phyloP scores from a whole-genome alignment of 2,329 filamentous ascomycete species.

The Phyllosticta ampelicida region DNA sequence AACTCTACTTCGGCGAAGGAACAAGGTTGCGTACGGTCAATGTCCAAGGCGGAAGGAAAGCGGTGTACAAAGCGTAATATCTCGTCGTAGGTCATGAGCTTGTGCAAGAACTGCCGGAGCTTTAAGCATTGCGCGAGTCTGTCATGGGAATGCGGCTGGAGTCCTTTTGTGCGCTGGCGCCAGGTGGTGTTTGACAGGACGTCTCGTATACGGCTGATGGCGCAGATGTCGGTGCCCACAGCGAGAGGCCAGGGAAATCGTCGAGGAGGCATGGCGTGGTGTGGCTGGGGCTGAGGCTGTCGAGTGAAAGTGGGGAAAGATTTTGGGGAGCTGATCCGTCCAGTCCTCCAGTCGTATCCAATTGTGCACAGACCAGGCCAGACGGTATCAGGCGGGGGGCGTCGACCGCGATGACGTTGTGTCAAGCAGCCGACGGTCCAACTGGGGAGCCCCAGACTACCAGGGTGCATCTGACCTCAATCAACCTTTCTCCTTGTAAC shows the following conservation, averaged over 20 bases:
- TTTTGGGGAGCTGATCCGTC: neutral
- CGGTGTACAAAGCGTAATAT: neutral
- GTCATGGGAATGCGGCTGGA: neutral
- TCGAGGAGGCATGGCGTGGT: slow-evolving; percentile 29
- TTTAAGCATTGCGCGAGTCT: neutral
- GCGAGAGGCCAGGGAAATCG: slow-evolving; percentile 55
- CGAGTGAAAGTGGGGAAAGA: neutral
- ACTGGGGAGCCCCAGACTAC: neutral
- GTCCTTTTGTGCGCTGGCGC: neutral
- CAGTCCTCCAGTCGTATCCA: neutral
- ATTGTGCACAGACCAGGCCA: neutral
- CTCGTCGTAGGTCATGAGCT: slow-evolving; percentile 4
- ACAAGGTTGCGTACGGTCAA: neutral
- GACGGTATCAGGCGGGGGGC: neutral
- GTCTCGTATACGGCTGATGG: slow-evolving; percentile 51
- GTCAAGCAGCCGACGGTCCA: neutral
- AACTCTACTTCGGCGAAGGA: neutral
- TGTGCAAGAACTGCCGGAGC: neutral
- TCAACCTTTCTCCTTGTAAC: neutral
- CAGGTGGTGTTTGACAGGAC: slow-evolving; percentile 26
- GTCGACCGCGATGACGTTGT: neutral
- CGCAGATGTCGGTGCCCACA: slow-evolving; percentile 72
- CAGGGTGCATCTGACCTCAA: neutral
- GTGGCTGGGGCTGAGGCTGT: neutral
- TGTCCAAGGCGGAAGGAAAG: neutral